These are phyloP conservation scores for Anethum foeniculum DNA, from an alignment of 140 eudicot species.

Conservation along the genomic window DNA sequence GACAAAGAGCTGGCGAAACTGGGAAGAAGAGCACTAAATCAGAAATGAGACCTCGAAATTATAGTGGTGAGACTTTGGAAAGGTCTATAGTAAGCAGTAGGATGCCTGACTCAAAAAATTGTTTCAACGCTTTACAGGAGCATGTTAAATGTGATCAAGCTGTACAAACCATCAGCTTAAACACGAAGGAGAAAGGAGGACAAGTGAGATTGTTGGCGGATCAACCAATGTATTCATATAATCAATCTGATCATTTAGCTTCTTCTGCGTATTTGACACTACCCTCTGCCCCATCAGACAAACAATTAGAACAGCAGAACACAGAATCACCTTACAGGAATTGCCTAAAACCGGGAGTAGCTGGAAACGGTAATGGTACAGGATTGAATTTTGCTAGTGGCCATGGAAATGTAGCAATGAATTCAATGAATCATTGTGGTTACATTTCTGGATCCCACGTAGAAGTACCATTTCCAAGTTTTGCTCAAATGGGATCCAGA, in stretches of 20 bases:
- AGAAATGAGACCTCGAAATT: background rate
- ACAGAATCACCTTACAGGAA: background rate
- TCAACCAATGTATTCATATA: background rate
- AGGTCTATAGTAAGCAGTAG: background rate
- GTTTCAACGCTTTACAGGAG: background rate
- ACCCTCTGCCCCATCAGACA: conserved; percentile 13
- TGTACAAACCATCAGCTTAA: background rate
- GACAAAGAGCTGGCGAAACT: background rate
- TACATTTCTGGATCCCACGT: conserved; percentile 19
- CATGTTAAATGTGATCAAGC: background rate
- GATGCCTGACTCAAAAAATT: background rate
- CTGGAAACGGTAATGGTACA: conserved; percentile 16
- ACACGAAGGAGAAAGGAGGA: conserved; percentile 5
- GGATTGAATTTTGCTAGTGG: conserved; percentile 22
- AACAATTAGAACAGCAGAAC: conserved; percentile 15
- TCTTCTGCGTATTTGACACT: background rate
- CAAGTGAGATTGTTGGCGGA: background rate
- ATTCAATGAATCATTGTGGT: conserved; percentile 1
- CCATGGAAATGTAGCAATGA: conserved; percentile 7
- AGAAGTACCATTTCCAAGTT: conserved; percentile 26
- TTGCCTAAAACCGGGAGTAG: background rate
- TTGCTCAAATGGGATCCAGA: conserved; percentile 25
- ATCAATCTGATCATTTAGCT: background rate
- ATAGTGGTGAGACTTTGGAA: background rate
- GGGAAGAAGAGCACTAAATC: background rate